A percentile compares a stretch with the other conserved stretches of the same genome.
Conservation (phyloP, 2,329 filamentous ascomycete species). For the Daldinia eschscholtzii region DNA sequence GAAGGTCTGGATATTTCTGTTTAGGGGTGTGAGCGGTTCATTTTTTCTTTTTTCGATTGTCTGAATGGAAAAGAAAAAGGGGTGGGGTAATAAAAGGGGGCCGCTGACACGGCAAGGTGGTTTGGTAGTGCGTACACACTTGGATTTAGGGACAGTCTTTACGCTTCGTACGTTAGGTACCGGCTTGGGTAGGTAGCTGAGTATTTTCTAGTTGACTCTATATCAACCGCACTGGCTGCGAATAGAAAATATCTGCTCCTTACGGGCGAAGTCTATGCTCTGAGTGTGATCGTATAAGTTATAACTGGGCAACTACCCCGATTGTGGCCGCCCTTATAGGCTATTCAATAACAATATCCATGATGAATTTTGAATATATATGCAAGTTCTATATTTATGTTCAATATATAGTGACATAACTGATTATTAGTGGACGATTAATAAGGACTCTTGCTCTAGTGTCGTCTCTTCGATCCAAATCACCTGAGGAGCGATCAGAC, state of each 20-base stretch:
- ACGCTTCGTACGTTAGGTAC: neutral
- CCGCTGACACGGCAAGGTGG: neutral
- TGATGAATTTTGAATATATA: neutral
- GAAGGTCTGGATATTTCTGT: neutral
- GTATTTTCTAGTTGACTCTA: neutral
- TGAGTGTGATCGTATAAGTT: neutral
- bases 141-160: neutral
- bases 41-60: neutral
- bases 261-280: neutral
- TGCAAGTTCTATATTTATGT: neutral
- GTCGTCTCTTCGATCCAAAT: neutral
- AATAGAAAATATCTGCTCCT: neutral
- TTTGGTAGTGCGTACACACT: neutral
- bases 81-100: neutral
- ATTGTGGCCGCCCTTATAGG: neutral
- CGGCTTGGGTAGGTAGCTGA: neutral
- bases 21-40: neutral
- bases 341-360: neutral
- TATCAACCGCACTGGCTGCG: neutral
- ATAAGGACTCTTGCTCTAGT: neutral
- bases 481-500: neutral
- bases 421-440: neutral
- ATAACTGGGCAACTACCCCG: neutral
- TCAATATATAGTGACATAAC: neutral
- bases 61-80: neutral